A percentile compares a stretch with the other conserved stretches of the same genome.
These are phyloP conservation scores for Mrakiaceae sp. DNA, from an alignment of 1,284 basidiomycete species.

Conservation along the genomic window DNA sequence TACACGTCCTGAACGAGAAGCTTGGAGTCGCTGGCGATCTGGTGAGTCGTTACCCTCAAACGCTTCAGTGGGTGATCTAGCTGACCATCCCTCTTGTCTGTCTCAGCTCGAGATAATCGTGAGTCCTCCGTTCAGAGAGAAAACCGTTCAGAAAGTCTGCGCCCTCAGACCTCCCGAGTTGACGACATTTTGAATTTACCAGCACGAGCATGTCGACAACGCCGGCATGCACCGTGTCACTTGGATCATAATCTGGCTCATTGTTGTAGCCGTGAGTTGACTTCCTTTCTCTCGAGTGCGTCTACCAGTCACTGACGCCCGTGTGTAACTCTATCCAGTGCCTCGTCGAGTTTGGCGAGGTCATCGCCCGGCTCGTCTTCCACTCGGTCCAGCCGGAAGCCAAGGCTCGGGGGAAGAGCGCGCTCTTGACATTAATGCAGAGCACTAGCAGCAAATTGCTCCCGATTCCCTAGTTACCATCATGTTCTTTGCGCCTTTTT, in stretches of 20 bases:
- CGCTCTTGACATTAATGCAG: too few relatives aligned
- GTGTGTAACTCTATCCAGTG: neutral
- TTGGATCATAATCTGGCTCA: slow-evolving; percentile 92
- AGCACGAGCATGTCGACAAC: slow-evolving; percentile 80
- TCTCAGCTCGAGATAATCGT: too few relatives aligned
- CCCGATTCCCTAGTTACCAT: too few relatives aligned
- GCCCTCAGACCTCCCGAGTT: neutral
- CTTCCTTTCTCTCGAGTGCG: neutral
- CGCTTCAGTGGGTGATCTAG: neutral
- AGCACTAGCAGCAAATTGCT: too few relatives aligned
- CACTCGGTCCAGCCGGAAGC: neutral
- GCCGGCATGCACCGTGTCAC: slow-evolving; percentile 87
- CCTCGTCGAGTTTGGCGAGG: slow-evolving; percentile 14
- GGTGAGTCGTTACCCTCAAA: slow-evolving; percentile 39
- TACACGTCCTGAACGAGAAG: slow-evolving; percentile 80
- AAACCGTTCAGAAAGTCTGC: neutral
- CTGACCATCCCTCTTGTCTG: too few relatives aligned
- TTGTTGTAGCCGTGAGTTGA: slow-evolving; percentile 46
- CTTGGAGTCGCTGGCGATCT: slow-evolving; percentile 77
- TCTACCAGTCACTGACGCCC: too few relatives aligned
- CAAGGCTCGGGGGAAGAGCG: too few relatives aligned
- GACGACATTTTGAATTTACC: too few relatives aligned
- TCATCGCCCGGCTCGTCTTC: slow-evolving; percentile 8
- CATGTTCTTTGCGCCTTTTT: too few relatives aligned
- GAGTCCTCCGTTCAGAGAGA: too few relatives aligned